Percentiles rank a stretch among this genome's conserved stretches.
Evolutionary conservation across 108 stramenopile species (phyloP).

Genomic region (Aurantiochytrium sp.): DNA sequence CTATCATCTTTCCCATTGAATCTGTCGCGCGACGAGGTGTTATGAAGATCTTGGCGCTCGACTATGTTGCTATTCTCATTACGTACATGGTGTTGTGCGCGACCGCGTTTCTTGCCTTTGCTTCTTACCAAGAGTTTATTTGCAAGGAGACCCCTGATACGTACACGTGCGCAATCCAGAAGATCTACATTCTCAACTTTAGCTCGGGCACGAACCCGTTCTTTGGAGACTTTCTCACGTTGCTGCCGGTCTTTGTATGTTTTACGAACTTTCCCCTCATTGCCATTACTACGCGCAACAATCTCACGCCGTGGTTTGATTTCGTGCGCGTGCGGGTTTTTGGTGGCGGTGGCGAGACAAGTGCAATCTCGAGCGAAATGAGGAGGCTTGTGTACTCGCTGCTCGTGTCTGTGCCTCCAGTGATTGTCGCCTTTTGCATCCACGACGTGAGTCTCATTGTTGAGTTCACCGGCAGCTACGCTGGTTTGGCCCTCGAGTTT

Average conservation of each 20-base stretch:
- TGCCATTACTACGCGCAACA: neutral
- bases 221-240: neutral
- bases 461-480: conserved; percentile 10
- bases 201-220: neutral
- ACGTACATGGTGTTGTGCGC: neutral
- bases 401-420: neutral
- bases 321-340: neutral
- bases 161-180: neutral
- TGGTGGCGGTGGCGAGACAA: neutral
- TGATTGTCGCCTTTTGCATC: neutral
- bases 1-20: neutral
- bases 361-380: neutral
- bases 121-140: neutral
- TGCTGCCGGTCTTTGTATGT: neutral
- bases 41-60: neutral
- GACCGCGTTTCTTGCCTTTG: neutral
- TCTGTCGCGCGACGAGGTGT: neutral
- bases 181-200: neutral
- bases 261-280: conserved; percentile 3
- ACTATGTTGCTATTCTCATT: neutral
- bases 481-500: neutral
- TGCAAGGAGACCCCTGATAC: neutral
- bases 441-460: neutral
- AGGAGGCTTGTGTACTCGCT: neutral
- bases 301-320: neutral